phyloP scores from a whole-genome alignment of 176 grass and related monocot species.

The Carex parvula region DNA sequence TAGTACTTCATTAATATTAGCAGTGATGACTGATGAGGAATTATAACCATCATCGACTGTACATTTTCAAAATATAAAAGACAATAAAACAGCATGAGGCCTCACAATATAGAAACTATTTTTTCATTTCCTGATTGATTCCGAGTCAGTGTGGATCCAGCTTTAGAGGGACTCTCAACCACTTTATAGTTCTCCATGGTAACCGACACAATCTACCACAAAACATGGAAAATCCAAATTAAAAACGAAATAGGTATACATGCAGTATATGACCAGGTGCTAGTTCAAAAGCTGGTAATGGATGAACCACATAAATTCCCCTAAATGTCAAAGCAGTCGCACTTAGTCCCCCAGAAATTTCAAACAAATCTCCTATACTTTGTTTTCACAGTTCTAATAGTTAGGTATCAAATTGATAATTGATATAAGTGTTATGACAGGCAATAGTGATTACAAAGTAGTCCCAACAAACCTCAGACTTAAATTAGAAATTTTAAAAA shows the following conservation, averaged over 20 bases:
- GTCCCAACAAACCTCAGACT: not conserved
- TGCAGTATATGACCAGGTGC: not conserved
- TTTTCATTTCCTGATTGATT: not conserved
- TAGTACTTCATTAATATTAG: not conserved
- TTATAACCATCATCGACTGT: not conserved
- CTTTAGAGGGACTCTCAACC: not conserved
- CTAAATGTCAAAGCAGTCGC: not conserved
- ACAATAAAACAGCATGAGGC: not conserved
- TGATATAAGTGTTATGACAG: not conserved
- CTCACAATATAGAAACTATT: conserved; percentile 18
- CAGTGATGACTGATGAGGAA: not conserved
- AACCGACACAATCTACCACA: conserved; percentile 13
- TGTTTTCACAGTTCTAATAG: not conserved
- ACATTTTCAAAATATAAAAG: not conserved
- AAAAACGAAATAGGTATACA: not conserved
- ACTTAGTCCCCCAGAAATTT: not conserved
- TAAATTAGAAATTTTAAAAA: not conserved
- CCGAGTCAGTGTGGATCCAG: not conserved
- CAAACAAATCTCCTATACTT: not conserved
- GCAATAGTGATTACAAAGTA: not conserved
- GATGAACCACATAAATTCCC: not conserved
- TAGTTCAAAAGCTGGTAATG: not conserved
- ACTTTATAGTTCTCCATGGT: conserved; percentile 26
- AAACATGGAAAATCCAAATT: conserved; percentile 14
- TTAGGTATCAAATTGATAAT: not conserved